Evolutionary conservation across 2,329 filamentous ascomycete genomes (phyloP).

Genomic region (Fusarium fracticaudum): DNA sequence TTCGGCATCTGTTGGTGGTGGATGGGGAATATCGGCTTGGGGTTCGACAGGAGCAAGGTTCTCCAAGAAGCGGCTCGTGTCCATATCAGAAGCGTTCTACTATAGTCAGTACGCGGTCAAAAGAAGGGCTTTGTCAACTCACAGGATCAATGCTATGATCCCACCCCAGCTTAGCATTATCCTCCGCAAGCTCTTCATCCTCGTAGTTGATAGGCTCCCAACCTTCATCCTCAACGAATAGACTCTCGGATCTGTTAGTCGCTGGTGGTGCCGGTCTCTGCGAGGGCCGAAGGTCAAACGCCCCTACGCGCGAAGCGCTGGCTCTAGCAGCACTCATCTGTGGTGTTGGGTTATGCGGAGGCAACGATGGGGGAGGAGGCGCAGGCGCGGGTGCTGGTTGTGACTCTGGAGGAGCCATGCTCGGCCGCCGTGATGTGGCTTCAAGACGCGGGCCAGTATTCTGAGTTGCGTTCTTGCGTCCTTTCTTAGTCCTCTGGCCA

Average conservation of each 20-base stretch:
- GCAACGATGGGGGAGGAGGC: slow-evolving; percentile 40
- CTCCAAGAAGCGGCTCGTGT: slow-evolving; percentile 53
- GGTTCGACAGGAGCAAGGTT: slow-evolving; percentile 18
- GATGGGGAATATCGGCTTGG: slow-evolving; percentile 21
- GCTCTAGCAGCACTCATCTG: slow-evolving; percentile 48
- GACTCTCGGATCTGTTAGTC: slow-evolving; percentile 70
- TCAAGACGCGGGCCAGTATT: slow-evolving; percentile 55
- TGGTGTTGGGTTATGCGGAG: slow-evolving; percentile 47
- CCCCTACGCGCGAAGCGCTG: slow-evolving; percentile 48
- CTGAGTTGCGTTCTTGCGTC: slow-evolving; percentile 51
- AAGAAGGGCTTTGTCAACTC: slow-evolving; percentile 44
- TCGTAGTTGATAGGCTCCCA: slow-evolving; percentile 76
- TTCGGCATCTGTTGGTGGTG: slow-evolving; percentile 41
- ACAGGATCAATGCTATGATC: slow-evolving; percentile 74
- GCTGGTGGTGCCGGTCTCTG: slow-evolving; percentile 64
- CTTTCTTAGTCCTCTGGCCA: slow-evolving; percentile 59
- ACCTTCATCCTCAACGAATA: slow-evolving; percentile 80
- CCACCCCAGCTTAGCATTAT: slow-evolving; percentile 77
- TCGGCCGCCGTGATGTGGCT: slow-evolving; percentile 57
- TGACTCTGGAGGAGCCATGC: slow-evolving; percentile 50
- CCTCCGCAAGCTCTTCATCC: slow-evolving; percentile 68
- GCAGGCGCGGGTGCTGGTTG: slow-evolving; percentile 37
- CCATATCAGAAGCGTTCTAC: slow-evolving; percentile 57
- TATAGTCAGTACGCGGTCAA: slow-evolving; percentile 42
- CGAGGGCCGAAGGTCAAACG: slow-evolving; percentile 61